Conservation (phyloP, 1,284 basidiomycete genomes). For the Volvariella volvacea region DNA sequence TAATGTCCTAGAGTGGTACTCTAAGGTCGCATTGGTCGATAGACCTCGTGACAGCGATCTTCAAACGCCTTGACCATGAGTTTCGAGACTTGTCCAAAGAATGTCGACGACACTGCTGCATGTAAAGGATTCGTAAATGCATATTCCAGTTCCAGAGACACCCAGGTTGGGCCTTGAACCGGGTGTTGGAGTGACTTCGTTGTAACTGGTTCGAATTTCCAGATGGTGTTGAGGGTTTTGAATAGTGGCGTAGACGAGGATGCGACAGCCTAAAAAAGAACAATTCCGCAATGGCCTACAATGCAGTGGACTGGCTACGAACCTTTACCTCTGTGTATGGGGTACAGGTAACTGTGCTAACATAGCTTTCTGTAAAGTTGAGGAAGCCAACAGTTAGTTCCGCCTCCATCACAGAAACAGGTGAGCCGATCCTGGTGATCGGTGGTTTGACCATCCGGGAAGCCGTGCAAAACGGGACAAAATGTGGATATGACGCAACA, state of each 20-base stretch:
- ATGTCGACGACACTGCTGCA: slow-evolving; percentile 72
- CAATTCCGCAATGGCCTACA: slow-evolving; percentile 2
- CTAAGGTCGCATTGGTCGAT: no score
- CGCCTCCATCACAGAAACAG: slow-evolving; percentile 58
- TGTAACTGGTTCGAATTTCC: slow-evolving; percentile 65
- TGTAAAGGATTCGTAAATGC: slow-evolving; percentile 86
- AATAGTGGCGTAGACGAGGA: slow-evolving; percentile 83
- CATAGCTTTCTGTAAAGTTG: slow-evolving; percentile 82
- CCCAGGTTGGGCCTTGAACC: slow-evolving; percentile 45
- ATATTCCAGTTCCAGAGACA: slow-evolving; percentile 79
- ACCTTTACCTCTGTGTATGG: slow-evolving; percentile 79
- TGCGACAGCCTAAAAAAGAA: slow-evolving; percentile 52
- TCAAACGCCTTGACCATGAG: slow-evolving; percentile 94
- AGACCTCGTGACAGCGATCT: slow-evolving; percentile 68
- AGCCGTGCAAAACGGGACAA: slow-evolving; percentile 85
- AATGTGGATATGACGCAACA: slow-evolving; percentile 79
- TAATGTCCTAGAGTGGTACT: no score
- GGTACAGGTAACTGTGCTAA: slow-evolving; percentile 76
- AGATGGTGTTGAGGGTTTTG: slow-evolving; percentile 77
- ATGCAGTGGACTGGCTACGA: slow-evolving; percentile 20
- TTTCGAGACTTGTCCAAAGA: slow-evolving; percentile 82
- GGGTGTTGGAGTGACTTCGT: slow-evolving; percentile 35
- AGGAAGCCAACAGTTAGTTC: slow-evolving; percentile 90
- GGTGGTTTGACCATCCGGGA: slow-evolving; percentile 58
- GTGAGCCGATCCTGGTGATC: slow-evolving; percentile 20